Base-by-base conservation (phyloP, 2,329 filamentous ascomycete species). In the Coleophoma crateriformis region DNA sequence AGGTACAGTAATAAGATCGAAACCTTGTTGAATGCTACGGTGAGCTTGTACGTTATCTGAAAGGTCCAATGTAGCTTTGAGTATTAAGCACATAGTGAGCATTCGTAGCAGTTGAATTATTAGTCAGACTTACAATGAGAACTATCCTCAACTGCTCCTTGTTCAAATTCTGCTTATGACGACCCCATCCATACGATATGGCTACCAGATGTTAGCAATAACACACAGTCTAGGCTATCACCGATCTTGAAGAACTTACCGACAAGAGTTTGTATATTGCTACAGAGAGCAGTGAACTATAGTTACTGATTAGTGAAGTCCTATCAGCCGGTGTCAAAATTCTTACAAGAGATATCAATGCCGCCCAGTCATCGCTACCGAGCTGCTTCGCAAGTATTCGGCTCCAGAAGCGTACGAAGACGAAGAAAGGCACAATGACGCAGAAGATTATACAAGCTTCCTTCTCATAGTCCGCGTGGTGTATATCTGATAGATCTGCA, bases 1-100 rank as follows among this genome's bases (percentile, higher is more conserved):
- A 54, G 49, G 49, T 54, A 54, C n/a, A 54, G 46, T 14, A 54
- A 49, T 1, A 54, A 44, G 33, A 54, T 54, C 8, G 51, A 54
- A 14, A 39, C 32, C 42, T 54, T 54, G 46, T 54, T 54, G 2
- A 52, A 22, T 1, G 47, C 52, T 14, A 54, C 50, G 17, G 50
- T 39, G 11, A 54, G 22, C 44, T 54, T 54, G 40, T 54, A 54
- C 15, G 52, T 54, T 39, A 54, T 46, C 44, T 54, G 52, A 40
- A 54, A 54, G 17, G 45, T 32, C 47, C 48, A 54, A 41, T 54
- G 52, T 42, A 54, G 47, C 52, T 54, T 46, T 45, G 13, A 17
- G 12, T 5, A 3, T 7, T 12, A 39, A 11, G 45, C 22, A 44
- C 6, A 14, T 39, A 14, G 40, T 5, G 14, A 14, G 20, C 19